Conservation (phyloP, 2,329 filamentous ascomycete genomes). For the Sporothrix pseudoabietina region DNA sequence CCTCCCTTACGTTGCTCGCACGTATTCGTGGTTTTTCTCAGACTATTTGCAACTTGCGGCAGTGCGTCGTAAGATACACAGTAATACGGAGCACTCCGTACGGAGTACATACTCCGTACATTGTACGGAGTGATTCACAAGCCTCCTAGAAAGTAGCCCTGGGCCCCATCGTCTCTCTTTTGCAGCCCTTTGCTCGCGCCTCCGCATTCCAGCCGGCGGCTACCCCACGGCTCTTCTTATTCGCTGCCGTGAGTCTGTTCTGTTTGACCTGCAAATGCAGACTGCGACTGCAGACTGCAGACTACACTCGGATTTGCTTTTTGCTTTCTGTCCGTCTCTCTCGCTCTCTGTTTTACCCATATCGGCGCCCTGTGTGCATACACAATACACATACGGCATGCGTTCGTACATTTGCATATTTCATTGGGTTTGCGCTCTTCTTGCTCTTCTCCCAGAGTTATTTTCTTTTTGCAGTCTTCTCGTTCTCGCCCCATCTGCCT, state of each 20-base stretch:
- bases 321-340: not conserved
- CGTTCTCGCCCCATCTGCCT: not conserved
- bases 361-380: not conserved
- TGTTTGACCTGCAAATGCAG: not conserved
- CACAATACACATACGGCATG: not conserved
- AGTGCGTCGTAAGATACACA: not conserved
- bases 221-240: not conserved
- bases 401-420: not conserved
- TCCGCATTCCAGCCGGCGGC: conserved; percentile 26
- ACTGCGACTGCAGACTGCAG: not conserved
- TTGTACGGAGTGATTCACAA: not conserved
- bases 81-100: too few relatives aligned
- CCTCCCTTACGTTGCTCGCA: conserved; percentile 6
- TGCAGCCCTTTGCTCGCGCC: conserved; percentile 19
- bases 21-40: not conserved
- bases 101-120: not conserved
- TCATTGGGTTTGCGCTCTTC: conserved; percentile 2
- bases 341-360: not conserved
- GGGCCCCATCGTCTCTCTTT: not conserved
- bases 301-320: not conserved
- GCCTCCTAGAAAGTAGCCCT: not conserved
- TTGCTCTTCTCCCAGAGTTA: not conserved
- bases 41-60: not conserved
- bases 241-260: not conserved
- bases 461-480: not conserved